These are phyloP conservation scores for Colletotrichum sansevieriae DNA, from an alignment of 2,329 filamentous ascomycete species.

Conservation along the genomic window DNA sequence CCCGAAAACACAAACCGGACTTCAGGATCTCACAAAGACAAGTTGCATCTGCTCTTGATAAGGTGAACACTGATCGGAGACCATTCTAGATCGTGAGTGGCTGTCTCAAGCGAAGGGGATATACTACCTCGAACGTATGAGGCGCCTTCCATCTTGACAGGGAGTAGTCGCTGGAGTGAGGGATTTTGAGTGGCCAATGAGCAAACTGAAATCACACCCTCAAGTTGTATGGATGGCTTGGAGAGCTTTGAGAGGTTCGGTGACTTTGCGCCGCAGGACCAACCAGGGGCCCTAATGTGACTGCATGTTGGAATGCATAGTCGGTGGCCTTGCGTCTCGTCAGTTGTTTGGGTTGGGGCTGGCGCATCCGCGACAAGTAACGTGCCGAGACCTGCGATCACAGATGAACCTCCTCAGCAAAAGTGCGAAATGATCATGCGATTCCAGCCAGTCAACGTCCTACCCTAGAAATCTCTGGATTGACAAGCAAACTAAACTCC, in stretches of 20 bases:
- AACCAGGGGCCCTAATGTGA: too few species aligned
- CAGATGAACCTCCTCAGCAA: neutral
- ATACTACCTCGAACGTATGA: too few species aligned
- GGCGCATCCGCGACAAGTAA: conserved; percentile 17
- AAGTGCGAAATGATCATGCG: conserved; percentile 7
- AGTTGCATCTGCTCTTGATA: conserved; percentile 7
- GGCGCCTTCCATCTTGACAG: too few species aligned
- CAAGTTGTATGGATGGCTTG: conserved; percentile 12
- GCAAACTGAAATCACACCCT: conserved; percentile 20
- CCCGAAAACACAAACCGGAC: neutral
- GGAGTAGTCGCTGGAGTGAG: neutral
- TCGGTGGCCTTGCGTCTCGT: too few species aligned
- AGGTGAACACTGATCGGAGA: neutral
- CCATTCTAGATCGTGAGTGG: conserved; percentile 16
- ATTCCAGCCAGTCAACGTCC: neutral
- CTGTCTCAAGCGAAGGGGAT: conserved; percentile 17
- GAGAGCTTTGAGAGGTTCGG: conserved; percentile 35
- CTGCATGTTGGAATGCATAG: too few species aligned
- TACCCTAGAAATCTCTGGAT: neutral
- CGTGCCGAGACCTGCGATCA: conserved; percentile 8
- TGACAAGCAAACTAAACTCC: neutral
- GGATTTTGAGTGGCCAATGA: conserved; percentile 24
- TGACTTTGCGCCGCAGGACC: conserved; percentile 8
- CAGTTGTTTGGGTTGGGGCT: neutral
- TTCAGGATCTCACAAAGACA: neutral